phyloP scores from a whole-genome alignment of 371 early-diverging fungal species.

The Nematocida minor region DNA sequence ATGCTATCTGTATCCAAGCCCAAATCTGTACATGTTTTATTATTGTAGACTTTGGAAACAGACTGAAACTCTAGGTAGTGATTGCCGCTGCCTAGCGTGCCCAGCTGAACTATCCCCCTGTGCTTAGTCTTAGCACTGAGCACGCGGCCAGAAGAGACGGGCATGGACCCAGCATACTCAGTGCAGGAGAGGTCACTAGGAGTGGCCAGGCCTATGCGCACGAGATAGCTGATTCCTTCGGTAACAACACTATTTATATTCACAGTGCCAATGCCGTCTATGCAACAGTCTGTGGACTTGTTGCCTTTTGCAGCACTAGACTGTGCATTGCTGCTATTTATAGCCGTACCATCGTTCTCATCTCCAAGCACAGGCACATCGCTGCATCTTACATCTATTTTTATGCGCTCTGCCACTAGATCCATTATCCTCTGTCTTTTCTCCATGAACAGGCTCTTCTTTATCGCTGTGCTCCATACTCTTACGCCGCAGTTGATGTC shows the following conservation, averaged over 20 bases:
- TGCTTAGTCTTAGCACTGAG: constrained; percentile 58
- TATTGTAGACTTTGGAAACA: constrained; percentile 59
- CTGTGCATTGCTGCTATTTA: too few relatives aligned
- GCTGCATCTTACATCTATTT: background rate
- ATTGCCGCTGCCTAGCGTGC: constrained; percentile 64
- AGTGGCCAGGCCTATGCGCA: constrained; percentile 10
- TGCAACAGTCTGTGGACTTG: too few relatives aligned
- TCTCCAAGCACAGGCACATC: too few relatives aligned
- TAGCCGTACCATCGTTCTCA: too few relatives aligned
- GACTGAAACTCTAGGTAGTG: constrained; percentile 65
- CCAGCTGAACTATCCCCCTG: constrained; percentile 57
- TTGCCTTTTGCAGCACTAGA: too few relatives aligned
- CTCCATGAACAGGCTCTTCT: background rate
- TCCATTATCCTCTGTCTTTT: background rate
- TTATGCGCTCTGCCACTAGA: background rate
- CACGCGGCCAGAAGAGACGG: constrained; percentile 26
- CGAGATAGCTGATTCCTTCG: constrained; percentile 47
- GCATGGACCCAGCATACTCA: constrained; percentile 56
- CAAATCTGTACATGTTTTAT: constrained; percentile 37
- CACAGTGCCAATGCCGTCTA: too few relatives aligned
- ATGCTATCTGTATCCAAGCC: constrained; percentile 54
- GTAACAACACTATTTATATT: too few relatives aligned
- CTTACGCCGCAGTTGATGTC: constrained; percentile 66
- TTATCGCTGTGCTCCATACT: constrained; percentile 47
- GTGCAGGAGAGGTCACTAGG: constrained; percentile 45